phyloP scores from a whole-genome alignment of 1,284 basidiomycete genomes.

The Neolentinus lepideus region DNA sequence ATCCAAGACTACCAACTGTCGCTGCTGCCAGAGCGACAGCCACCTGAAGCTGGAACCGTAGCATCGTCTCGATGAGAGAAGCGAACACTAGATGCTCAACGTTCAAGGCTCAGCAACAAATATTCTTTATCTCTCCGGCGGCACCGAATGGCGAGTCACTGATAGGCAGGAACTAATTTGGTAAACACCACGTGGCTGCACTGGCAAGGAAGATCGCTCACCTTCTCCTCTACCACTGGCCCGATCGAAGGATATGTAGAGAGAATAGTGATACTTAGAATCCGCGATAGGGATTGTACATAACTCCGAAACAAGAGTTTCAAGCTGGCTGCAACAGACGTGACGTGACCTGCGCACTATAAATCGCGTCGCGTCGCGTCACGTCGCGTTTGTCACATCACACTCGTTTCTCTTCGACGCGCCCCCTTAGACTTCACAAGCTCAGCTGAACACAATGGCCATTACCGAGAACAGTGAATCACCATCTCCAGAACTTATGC shows the following conservation, averaged over 20 bases:
- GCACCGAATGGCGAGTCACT: not conserved
- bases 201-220: not conserved
- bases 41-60: slow-evolving; percentile 51
- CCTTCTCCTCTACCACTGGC: too few species aligned
- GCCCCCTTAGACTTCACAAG: too few species aligned
- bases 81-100: not conserved
- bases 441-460: too few species aligned
- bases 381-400: too few species aligned
- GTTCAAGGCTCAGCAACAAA: too few species aligned
- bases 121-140: not conserved
- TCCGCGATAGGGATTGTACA: too few species aligned
- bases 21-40: slow-evolving; percentile 39
- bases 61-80: slow-evolving; percentile 31
- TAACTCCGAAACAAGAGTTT: too few species aligned
- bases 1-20: slow-evolving; percentile 35
- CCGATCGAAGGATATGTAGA: too few species aligned
- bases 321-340: not conserved
- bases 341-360: not conserved
- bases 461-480: not conserved
- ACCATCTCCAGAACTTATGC: slow-evolving; percentile 40
- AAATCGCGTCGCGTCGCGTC: not conserved
- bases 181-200: not conserved
- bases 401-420: too few species aligned
- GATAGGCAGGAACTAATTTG: not conserved
- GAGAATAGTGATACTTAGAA: too few species aligned